Evolutionary conservation across 176 grass and related monocot genomes (phyloP), one percentile per base, ranked within the genome.

Genomic region (Lolium rigidum): DNA sequence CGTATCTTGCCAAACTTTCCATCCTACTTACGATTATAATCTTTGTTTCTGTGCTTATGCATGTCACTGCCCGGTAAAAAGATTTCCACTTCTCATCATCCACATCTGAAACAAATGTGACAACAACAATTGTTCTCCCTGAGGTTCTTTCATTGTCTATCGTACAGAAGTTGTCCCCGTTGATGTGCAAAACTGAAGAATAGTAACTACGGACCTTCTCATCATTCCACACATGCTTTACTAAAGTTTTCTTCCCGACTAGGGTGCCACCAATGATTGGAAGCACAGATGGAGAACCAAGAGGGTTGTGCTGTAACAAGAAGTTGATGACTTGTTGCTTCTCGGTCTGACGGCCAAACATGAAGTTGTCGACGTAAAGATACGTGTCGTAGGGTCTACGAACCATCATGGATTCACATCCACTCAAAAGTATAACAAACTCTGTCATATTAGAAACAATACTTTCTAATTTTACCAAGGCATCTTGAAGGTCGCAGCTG

Each of bases 371-470:
- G 3, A 24, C 12, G 14, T 25, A 74, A 74, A 74, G 44, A 24
- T 74, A 74, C 0, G 6, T 25, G 21, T 74, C 70, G 1, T 74
- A 50, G 44, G 70, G 70, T 49, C 12, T 74, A 21, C 21, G 44
- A 25, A 25, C 14, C 25, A 65, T 22, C 70, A 73, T 49, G 12
- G 12, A 8, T 16, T 74, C 70, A 8, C 70, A 74, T 49, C 70
- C 70, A 8, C 70, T 49, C 70, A 74, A 74, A 74, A 49, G 70
- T 25, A 74, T 49, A 74, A 74, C 70, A 25, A 74, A 74, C 70
- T 74, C 21, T 4, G 6, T 25, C 12, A 74, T 74, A 49, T 74
- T 74, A 49, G 70, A 74, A 74, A 74, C 0, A 1, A 0, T 6
- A 1, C 6, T 74, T 14, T 49, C 70, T 25, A 74, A 74, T 49